Percentiles rank a stretch among this genome's conserved stretches.
Conservation (phyloP, 2,329 filamentous ascomycete genomes). For the Xenoacremonium recifei region DNA sequence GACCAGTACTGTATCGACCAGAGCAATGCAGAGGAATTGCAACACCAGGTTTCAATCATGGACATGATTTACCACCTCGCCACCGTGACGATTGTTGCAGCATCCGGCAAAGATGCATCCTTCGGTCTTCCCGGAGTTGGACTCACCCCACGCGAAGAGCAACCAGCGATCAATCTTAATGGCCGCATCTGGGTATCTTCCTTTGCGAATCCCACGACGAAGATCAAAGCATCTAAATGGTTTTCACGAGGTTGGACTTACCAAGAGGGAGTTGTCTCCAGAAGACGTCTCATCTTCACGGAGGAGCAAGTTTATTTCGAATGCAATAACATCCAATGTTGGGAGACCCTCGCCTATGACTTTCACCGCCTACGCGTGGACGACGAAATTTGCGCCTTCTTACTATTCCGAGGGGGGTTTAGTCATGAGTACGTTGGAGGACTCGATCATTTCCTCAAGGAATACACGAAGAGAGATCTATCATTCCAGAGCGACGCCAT, state of each 20-base stretch:
- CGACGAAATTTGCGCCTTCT: too few species aligned
- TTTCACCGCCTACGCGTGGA: not conserved
- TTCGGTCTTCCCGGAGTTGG: slow-evolving; percentile 2
- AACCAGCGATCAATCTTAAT: not conserved
- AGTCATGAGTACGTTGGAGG: too few species aligned
- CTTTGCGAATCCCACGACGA: not conserved
- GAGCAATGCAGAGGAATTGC: slow-evolving; percentile 3
- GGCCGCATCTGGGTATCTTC: not conserved
- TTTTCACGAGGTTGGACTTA: not conserved
- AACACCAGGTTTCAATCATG: slow-evolving; percentile 5
- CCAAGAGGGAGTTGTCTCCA: not conserved
- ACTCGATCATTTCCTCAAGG: too few species aligned
- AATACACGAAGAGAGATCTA: too few species aligned
- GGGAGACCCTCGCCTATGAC: not conserved
- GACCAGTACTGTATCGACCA: slow-evolving; percentile 5
- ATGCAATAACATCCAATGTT: not conserved
- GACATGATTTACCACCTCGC: slow-evolving; percentile 11
- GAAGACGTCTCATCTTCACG: not conserved
- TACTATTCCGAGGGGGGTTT: too few species aligned
- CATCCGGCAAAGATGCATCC: slow-evolving; percentile 8
- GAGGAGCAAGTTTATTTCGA: not conserved
- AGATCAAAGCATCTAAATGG: not conserved
- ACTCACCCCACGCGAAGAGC: not conserved
- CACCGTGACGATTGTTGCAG: slow-evolving; percentile 11
- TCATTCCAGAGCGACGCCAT: too few species aligned